Conservation (phyloP, 805 yeast genomes). For the Schwanniomyces sp. region DNA sequence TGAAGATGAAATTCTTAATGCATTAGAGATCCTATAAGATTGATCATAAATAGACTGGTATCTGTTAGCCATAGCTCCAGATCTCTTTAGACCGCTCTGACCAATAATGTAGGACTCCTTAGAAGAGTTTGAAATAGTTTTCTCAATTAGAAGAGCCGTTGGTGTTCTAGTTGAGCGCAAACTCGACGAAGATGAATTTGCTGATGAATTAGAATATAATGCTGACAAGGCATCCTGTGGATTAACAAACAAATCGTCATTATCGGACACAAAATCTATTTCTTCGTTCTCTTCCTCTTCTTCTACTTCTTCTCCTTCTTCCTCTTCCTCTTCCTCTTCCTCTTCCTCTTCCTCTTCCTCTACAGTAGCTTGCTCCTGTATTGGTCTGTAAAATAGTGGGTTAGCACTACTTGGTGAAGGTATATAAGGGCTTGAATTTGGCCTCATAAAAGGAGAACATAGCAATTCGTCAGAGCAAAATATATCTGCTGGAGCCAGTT, state of each 20-base stretch:
- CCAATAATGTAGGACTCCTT: slow-evolving; percentile 20
- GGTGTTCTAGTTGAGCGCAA: slow-evolving; percentile 12
- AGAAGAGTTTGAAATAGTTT: slow-evolving; percentile 33
- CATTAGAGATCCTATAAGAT: slow-evolving; percentile 42
- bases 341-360: slow-evolving; percentile 18
- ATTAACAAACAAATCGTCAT: slow-evolving; percentile 16
- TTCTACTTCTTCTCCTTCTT: slow-evolving; percentile 15
- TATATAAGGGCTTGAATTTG: slow-evolving; percentile 12
- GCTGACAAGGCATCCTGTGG: slow-evolving; percentile 22
- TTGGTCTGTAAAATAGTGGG: slow-evolving; percentile 27
- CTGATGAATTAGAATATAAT: slow-evolving; percentile 27
- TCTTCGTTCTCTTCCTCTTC: slow-evolving; percentile 10
- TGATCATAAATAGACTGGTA: slow-evolving; percentile 51
- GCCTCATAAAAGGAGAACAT: slow-evolving; percentile 30
- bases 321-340: slow-evolving; percentile 14
- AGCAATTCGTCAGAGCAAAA: slow-evolving; percentile 25
- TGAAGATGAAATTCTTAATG: slow-evolving; percentile 32
- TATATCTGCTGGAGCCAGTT: slow-evolving; percentile 19
- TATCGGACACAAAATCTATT: slow-evolving; percentile 8
- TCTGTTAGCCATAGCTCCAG: slow-evolving; percentile 45
- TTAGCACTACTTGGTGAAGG: slow-evolving; percentile 17
- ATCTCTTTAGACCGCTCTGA: slow-evolving; percentile 21
- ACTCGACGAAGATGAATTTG: slow-evolving; percentile 35
- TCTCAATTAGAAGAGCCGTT: slow-evolving; percentile 22
- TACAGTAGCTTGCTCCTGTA: slow-evolving; percentile 28